These are phyloP conservation scores for Diaporthe humulicola DNA, from an alignment of 2,329 filamentous ascomycete species.

Conservation along the genomic window DNA sequence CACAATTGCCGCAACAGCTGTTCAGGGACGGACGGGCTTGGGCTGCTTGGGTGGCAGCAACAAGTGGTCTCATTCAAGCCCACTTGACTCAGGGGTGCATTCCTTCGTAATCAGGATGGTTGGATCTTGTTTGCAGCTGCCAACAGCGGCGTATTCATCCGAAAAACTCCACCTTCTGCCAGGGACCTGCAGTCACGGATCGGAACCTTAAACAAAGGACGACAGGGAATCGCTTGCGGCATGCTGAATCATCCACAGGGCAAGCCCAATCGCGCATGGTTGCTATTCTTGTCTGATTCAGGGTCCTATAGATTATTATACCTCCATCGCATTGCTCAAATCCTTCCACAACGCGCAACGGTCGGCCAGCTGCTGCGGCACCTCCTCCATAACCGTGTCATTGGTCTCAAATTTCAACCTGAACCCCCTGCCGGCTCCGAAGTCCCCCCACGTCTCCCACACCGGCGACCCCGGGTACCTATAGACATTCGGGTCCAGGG, in stretches of 20 bases:
- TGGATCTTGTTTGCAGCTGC: conserved; percentile 14
- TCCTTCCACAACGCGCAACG: conserved; percentile 58
- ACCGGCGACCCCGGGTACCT: conserved; percentile 50
- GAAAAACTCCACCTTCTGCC: conserved; percentile 9
- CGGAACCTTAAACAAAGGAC: conserved; percentile 20
- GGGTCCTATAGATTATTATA: conserved; percentile 41
- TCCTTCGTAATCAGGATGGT: neutral
- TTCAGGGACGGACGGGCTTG: neutral
- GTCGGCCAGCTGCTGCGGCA: conserved; percentile 48
- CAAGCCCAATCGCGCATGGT: neutral
- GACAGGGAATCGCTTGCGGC: neutral
- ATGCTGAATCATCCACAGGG: neutral
- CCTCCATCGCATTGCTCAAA: conserved; percentile 51
- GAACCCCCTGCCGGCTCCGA: conserved; percentile 43
- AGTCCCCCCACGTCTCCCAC: conserved; percentile 56
- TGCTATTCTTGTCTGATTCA: conserved; percentile 23
- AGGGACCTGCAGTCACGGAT: conserved; percentile 19
- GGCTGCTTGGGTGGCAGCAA: neutral
- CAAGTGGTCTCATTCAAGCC: neutral
- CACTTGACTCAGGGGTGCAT: conserved; percentile 21
- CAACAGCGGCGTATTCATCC: neutral
- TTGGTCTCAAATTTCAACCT: conserved; percentile 57
- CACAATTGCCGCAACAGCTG: conserved; percentile 17
- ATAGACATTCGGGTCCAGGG: conserved; percentile 58
- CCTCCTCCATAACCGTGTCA: conserved; percentile 55